Base-by-base conservation (phyloP, 2,329 filamentous ascomycete genomes). In the Scedosporium minutisporum region DNA sequence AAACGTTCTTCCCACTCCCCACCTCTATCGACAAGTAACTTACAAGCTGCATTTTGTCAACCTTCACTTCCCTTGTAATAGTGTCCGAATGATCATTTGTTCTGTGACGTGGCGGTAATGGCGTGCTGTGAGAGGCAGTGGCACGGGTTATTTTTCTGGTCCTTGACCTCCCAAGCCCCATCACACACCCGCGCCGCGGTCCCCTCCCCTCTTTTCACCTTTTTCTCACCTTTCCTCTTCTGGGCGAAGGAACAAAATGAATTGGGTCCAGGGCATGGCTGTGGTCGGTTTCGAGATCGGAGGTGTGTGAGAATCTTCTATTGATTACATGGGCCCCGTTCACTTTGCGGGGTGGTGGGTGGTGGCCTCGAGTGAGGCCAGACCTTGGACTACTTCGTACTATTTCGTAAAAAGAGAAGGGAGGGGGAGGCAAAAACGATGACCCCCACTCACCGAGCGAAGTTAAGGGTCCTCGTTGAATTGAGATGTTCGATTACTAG, bases 171-270 rank as follows among this genome's bases (percentile, higher is more conserved):
- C 63, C 46, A 61, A 62, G 16, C 61, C 61, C 18, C 64, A 69
- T 48, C 64, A 68, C 61, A 68, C 61, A 63, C 65, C 53, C 63
- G 63, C 63, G 38, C 57, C 58, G 67, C 61, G 14, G n/a, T 14
- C 44, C 44, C 44, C n/a, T 21, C 44, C 44, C 33, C n/a, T 21
- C n/a, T 48, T 53, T 65, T 46, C 66, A 65, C 55, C 67, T 67
- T 65, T 66, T 66, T 23, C 51, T 23, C 21, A 14, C 51, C 21
- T 55, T 55, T 55, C 23, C 51, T 55, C 12, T 55, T 55, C 21
- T 25, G 21, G 51, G 51, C 7, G 51, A n/a, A 14, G 33, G 33
- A 38, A 48, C n/a, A 48, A 21, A 48, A n/a, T 18, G 44, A 48
- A 48, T 21, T 48, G 44, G 44, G 44, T n/a, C 10, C 10, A 38